Percentiles rank a stretch among this genome's conserved stretches.
phyloP scores from a whole-genome alignment of 148 eudicot species.

The Amaranthus hypochondriacus region DNA sequence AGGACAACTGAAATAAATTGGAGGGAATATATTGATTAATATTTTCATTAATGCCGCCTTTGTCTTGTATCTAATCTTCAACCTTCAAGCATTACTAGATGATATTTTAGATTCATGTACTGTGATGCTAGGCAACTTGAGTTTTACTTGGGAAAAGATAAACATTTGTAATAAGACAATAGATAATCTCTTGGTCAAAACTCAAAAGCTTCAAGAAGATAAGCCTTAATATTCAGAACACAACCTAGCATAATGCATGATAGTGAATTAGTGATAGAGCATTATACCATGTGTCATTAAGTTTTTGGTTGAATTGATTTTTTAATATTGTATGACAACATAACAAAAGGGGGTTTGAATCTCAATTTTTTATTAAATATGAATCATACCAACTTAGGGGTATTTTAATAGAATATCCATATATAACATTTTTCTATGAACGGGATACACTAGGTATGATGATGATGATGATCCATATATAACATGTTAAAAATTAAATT shows the following conservation, averaged over 20 bases:
- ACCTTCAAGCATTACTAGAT: constrained; percentile 12
- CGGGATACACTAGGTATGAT: no score
- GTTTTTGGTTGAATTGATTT: no score
- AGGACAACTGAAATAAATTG: no score
- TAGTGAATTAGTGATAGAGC: background rate
- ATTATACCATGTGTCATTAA: no score
- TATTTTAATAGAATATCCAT: no score
- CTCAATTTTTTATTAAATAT: no score
- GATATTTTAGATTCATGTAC: constrained; percentile 17
- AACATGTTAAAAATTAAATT: no score
- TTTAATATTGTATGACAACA: no score
- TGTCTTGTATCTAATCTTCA: constrained; percentile 28
- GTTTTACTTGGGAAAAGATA: constrained; percentile 7
- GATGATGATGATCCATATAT: no score
- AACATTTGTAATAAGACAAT: background rate
- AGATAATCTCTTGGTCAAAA: background rate
- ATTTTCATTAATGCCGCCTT: constrained; percentile 20
- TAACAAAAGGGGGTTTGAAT: no score
- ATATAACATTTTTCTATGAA: no score
- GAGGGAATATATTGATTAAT: background rate
- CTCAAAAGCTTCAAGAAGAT: background rate
- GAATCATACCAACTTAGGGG: no score
- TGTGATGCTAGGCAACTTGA: constrained; percentile 24
- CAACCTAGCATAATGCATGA: constrained; percentile 7
- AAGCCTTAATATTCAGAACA: constrained; percentile 1